phyloP scores from a whole-genome alignment of 805 yeast species.

The Suhomyces emberorum region DNA sequence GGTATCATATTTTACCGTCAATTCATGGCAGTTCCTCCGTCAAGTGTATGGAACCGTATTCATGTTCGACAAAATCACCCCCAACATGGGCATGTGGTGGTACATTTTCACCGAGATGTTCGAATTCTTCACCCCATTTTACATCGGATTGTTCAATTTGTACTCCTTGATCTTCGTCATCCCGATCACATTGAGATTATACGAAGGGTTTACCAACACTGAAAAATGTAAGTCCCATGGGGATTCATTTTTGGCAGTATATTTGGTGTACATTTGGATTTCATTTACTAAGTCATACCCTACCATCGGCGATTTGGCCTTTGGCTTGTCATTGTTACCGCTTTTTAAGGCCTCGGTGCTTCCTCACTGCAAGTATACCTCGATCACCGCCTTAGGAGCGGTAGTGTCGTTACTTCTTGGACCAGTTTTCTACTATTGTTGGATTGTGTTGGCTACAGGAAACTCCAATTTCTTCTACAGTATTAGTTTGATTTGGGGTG shows the following conservation, averaged over 20 bases:
- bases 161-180: conserved; percentile 62
- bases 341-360: conserved; percentile 46
- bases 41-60: conserved; percentile 54
- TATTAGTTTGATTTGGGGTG: conserved; percentile 75
- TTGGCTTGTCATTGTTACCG: conserved; percentile 35
- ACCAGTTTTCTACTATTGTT: conserved; percentile 87
- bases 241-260: conserved; percentile 58
- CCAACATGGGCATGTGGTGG: conserved; percentile 98
- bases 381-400: conserved; percentile 47
- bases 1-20: conserved; percentile 22
- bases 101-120: conserved; percentile 95
- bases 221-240: conserved; percentile 16
- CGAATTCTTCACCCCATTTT: conserved; percentile 81
- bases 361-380: conserved; percentile 46
- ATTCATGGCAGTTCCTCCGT: conserved; percentile 25
- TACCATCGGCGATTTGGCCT: conserved; percentile 69
- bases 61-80: conserved; percentile 67
- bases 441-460: conserved; percentile 94
- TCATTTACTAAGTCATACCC: conserved; percentile 83
- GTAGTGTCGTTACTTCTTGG: conserved; percentile 57
- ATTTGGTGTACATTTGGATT: conserved; percentile 39
- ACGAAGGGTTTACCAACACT: conserved; percentile 13
- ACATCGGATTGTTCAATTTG: conserved; percentile 77
- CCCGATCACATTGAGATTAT: conserved; percentile 73
- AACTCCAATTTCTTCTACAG: conserved; percentile 97